Base-by-base conservation (phyloP, 2,329 filamentous ascomycete genomes). In the Rosellinia necatrix region DNA sequence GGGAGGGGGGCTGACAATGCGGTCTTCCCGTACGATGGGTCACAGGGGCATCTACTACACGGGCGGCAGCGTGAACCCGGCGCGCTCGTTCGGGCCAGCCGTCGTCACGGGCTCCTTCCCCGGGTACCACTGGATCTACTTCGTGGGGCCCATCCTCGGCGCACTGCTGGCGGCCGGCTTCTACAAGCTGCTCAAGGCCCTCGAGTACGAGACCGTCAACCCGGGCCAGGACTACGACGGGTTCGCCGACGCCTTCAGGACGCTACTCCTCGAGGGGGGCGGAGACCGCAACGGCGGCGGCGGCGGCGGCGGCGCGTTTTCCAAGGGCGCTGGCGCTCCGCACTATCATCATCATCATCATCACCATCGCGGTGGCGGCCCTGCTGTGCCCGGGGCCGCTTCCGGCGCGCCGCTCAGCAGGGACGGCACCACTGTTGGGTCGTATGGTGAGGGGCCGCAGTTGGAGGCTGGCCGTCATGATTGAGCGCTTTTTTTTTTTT, bases 121-220 rank as follows among this genome's bases (percentile, higher is more conserved):
- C 0, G 34, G 25, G 9, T 69, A 71, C 51, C 70, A 72, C 38
- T 72, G 70, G 70, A 72, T 72, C 49, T 72, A 72, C 57, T 71
- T 70, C 71, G 60, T 76, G 30, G 74, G 75, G 1, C 76, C 76
- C 9, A 66, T 72, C 24, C 52, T 72, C 0, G 75, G 75, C 2
- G 65, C 72, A 4, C 52, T 73, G 1, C 60, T 76, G 12, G 74
- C 74, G 10, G 65, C 69, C 0, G 62, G 67, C n/a, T 67, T 66
- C 54, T 68, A 68, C 29, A 48, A 62, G 21, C 52, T 59, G 40
- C 53, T 68, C 49, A 67, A 68, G 37, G 34, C 53, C 0, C 58
- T 65, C 10, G 64, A 67, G 47, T 68, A 67, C 25, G 65, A 66
- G 50, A 66, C 63, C 0, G 65, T 61, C n/a, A 66, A 66, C 24